Percentiles rank a stretch among this genome's conserved stretches.
These are phyloP conservation scores for Saturnispora sekii DNA, from an alignment of 805 yeast genomes.

Conservation along the genomic window DNA sequence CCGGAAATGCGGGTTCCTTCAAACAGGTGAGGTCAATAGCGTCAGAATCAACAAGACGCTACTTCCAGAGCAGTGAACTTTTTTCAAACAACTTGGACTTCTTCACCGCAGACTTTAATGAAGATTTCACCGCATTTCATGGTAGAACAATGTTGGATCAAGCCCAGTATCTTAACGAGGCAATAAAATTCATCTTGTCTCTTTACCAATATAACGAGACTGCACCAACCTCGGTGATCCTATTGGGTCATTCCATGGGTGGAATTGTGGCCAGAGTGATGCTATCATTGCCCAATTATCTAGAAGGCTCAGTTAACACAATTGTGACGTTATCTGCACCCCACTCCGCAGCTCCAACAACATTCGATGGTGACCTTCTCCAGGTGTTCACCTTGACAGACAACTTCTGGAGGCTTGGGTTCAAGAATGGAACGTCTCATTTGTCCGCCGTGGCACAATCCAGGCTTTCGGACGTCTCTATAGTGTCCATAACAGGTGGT, in stretches of 20 bases:
- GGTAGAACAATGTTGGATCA: conserved; percentile 91
- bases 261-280: conserved; percentile 87
- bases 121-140: conserved; percentile 92
- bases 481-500: conserved; percentile 89
- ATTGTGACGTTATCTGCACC: conserved; percentile 85
- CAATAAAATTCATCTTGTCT: conserved; percentile 62
- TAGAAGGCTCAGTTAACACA: conserved; percentile 64
- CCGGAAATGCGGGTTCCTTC: conserved; percentile 96
- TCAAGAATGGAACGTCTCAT: conserved; percentile 17
- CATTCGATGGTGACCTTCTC: conserved; percentile 83
- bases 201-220: conserved; percentile 37
- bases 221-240: conserved; percentile 49
- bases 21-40: conserved; percentile 90
- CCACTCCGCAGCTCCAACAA: conserved; percentile 84
- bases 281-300: conserved; percentile 70
- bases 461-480: conserved; percentile 48
- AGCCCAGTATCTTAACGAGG: conserved; percentile 88
- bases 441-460: conserved; percentile 29
- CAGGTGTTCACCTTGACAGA: conserved; percentile 66
- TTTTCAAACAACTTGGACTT: conserved; percentile 55
- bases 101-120: conserved; percentile 89
- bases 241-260: conserved; percentile 95
- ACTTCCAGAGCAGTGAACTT: conserved; percentile 24
- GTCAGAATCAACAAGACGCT: conserved; percentile 57
- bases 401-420: conserved; percentile 70